Base-by-base conservation (phyloP, 1,284 basidiomycete genomes). In the Kwoniella shivajii region DNA sequence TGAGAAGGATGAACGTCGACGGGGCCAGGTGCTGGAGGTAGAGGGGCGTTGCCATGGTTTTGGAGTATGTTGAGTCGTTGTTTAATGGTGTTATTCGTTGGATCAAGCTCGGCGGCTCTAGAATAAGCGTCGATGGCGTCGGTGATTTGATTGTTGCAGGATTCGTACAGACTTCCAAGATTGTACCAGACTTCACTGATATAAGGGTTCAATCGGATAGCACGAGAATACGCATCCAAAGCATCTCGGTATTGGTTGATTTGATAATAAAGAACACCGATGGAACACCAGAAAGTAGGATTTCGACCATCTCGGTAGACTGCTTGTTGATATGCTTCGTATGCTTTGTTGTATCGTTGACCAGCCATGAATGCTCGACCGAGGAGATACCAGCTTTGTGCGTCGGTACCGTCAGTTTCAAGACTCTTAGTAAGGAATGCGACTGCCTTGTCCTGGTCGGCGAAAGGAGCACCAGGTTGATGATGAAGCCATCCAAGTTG, bases 181-280 rank as follows among this genome's bases (percentile, higher is more conserved):
- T 99, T 94, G 79, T 94, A 98, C 95, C 96, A 99, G 3, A 99
- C 95, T 77, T 99, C 95, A 48, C 92, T 93, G 65, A 99, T 98
- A 82, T 96, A 99, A 0, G 95, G 95, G 52, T 99, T 98, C 79
- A 99, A 93, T 58, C 94, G 87, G 69, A 99, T 99, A 6, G 95
- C 95, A 14, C 94, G 89, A 29, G 94, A 98, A 76, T 99, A 99
- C 10, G 96, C 95, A 70, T 99, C 95, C 29, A 99, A 86, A 0
- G 95, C 94, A 74, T 99, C 95, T 49, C 93, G 89, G 81, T 91
- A 99, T 77, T 99, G 96, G 79, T 95, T 97, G 82, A 99, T 99
- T 76, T 98, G 94, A 84, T 97, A 99, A 78, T 99, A 99, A 1
- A 99, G 84, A 0, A 99, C 95, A 54, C 96, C 95, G 68, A 99